Base-by-base conservation (phyloP, 768 basidiomycete genomes). In the Cyathus striatus region DNA sequence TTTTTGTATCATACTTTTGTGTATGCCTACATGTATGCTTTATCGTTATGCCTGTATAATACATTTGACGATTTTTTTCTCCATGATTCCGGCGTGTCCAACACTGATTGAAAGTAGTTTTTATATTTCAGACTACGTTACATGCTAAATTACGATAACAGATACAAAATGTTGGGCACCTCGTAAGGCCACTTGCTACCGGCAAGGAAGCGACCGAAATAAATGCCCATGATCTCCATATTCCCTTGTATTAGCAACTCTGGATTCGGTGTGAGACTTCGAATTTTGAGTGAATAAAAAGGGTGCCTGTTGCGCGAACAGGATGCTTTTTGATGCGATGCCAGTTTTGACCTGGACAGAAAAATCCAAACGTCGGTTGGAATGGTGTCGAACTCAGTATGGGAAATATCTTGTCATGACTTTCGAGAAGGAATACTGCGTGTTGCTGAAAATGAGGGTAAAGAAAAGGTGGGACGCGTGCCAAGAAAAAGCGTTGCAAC, bases 191-290 rank as follows among this genome's bases (percentile, higher is more conserved):
- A 52, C 59, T 55, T 51, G 60, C 55, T 58, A 65, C 49, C 46
- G 49, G 46, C 43, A 52, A 64, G 56, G 61, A 69, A 62, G 49
- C 65, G 57, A 61, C 78, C 76, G 78, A 80, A 78, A 75, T 76
- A 67, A 76, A 75, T 75, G 73, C 64, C 70, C 54, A 20, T 9
- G n/a, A 9, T n/a, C 47, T 45, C 25, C 13, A 34, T 79, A 60
- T 79, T 58, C 76, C 76, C 76, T 60, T 40, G 51, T 51, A 66
- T 72, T 72, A 74, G 68, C 70, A 72, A 69, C 76, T 72, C 75
- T 61, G 59, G 56, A 64, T 53, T 59, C 71, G 69, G 65, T 74
- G 50, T 43, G 35, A 35, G 38, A 35, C 23, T 60, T 66, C 74
- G 62, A 69, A 63, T 57, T 54, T 62, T 41, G 69, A 74, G 75